Evolutionary conservation across 352 stramenopile genomes (phyloP).

Genomic region (Phytopythium montanum): DNA sequence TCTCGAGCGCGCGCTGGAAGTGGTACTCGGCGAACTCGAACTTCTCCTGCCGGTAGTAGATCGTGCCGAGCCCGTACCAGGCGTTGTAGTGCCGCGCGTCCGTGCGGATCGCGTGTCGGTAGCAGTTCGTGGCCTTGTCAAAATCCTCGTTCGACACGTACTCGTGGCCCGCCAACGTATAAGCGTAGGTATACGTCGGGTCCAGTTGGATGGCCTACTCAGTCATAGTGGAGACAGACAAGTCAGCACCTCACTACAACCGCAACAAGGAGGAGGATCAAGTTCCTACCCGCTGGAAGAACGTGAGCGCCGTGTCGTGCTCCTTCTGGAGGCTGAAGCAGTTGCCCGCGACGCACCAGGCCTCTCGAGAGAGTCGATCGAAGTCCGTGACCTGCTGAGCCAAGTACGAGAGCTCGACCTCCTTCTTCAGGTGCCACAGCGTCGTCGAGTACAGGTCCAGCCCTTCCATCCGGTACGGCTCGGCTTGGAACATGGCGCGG

Average conservation of each 20-base stretch:
- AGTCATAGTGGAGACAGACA: not conserved
- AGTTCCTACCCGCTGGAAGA: slow-evolving; percentile 88
- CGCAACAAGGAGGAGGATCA: not conserved
- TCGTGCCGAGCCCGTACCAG: slow-evolving; percentile 91
- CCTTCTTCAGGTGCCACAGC: slow-evolving; percentile 97
- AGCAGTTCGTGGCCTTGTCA: slow-evolving; percentile 96
- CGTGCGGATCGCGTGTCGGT: slow-evolving; percentile 91
- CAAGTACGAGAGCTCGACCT: slow-evolving; percentile 96
- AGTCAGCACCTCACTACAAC: not conserved
- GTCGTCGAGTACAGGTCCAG: slow-evolving; percentile 95
- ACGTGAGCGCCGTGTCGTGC: slow-evolving; percentile 94
- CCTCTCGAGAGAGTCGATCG: slow-evolving; percentile 91
- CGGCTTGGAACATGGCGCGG: slow-evolving; percentile 82
- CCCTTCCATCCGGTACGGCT: slow-evolving; percentile 93
- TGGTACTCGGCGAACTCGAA: slow-evolving; percentile 97
- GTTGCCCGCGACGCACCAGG: slow-evolving; percentile 97
- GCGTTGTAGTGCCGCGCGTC: slow-evolving; percentile 93
- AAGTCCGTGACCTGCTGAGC: slow-evolving; percentile 93
- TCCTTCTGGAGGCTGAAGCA: slow-evolving; percentile 98
- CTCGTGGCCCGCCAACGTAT: slow-evolving; percentile 97
- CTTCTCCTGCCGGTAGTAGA: slow-evolving; percentile 98
- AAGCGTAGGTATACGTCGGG: slow-evolving; percentile 95
- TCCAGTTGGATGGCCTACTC: slow-evolving; percentile 91
- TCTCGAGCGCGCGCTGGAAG: slow-evolving; percentile 91
- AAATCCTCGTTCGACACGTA: slow-evolving; percentile 98